phyloP scores from a whole-genome alignment of 108 stramenopile species.

The Parietichytrium sp. region DNA sequence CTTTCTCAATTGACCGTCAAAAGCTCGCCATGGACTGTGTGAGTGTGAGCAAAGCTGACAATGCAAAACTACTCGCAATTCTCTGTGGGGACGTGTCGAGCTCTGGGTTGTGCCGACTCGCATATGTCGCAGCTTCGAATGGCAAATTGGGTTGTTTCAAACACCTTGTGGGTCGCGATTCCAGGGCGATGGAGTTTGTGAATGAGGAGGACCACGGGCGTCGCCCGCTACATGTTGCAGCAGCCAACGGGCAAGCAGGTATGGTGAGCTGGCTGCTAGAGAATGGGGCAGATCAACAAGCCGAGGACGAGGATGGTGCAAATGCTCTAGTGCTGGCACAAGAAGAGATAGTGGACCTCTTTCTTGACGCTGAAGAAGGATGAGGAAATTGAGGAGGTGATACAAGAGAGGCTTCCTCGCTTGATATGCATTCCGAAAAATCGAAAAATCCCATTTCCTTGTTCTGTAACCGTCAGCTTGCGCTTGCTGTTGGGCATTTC shows the following conservation, averaged over 20 bases:
- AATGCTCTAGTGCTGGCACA: not conserved
- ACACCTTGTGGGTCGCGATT: not conserved
- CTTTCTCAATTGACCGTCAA: too few relatives aligned
- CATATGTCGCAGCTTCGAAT: not conserved
- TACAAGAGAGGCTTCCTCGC: too few relatives aligned
- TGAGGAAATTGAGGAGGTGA: too few relatives aligned
- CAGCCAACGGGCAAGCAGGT: not conserved
- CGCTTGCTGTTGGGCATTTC: too few relatives aligned
- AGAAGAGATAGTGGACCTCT: constrained; percentile 2
- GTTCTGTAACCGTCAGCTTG: too few relatives aligned
- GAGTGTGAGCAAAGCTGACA: too few relatives aligned
- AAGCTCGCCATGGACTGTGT: too few relatives aligned
- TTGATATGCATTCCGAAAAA: too few relatives aligned
- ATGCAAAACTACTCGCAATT: too few relatives aligned
- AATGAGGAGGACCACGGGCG: not conserved
- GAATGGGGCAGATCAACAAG: not conserved
- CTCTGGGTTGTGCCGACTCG: not conserved
- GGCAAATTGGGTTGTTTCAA: not conserved
- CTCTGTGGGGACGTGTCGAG: too few relatives aligned
- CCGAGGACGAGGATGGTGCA: not conserved
- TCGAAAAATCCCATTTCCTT: too few relatives aligned
- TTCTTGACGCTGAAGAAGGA: not conserved
- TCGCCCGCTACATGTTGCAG: not conserved
- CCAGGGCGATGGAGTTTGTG: not conserved
- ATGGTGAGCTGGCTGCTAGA: not conserved